Evolutionary conservation across 257 asterid species (phyloP).

Genomic region (Coffea canephora): DNA sequence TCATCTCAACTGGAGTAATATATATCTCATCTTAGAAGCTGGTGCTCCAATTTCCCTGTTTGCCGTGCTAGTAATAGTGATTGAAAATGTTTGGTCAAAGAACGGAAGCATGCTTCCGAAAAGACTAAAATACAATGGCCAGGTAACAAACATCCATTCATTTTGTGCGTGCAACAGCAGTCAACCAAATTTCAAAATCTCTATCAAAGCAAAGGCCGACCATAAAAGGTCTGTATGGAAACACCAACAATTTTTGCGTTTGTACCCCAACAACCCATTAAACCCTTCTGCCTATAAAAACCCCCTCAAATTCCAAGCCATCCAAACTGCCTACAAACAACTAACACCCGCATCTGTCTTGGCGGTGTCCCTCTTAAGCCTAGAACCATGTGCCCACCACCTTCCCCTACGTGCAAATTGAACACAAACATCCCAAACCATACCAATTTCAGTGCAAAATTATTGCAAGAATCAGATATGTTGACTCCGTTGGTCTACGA

Average conservation of each 20-base stretch:
- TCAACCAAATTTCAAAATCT: neutral
- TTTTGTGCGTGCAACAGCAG: neutral
- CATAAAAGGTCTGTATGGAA: neutral
- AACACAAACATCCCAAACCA: neutral
- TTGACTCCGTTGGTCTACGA: slow-evolving; percentile 15
- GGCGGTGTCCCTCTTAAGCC: neutral
- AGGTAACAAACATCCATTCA: neutral
- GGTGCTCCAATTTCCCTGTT: neutral
- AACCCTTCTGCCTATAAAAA: slow-evolving; percentile 9
- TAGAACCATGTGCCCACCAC: slow-evolving; percentile 1
- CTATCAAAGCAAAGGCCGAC: neutral
- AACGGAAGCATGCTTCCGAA: neutral
- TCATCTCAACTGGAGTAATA: no score
- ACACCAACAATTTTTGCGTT: neutral
- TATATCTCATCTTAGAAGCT: no score
- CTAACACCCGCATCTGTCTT: neutral
- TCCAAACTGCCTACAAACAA: neutral
- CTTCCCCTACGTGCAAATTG: slow-evolving; percentile 11
- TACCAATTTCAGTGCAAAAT: neutral
- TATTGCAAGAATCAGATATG: slow-evolving; percentile 3
- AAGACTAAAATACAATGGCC: neutral
- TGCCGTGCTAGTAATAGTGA: neutral
- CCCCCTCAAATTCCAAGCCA: slow-evolving; percentile 15
- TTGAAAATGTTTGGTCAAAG: slow-evolving; percentile 10
- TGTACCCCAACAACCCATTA: neutral